Percentiles rank a stretch among this genome's conserved stretches.
Evolutionary conservation across 805 yeast genomes (phyloP).

Genomic region (Lipomyces oligophaga): DNA sequence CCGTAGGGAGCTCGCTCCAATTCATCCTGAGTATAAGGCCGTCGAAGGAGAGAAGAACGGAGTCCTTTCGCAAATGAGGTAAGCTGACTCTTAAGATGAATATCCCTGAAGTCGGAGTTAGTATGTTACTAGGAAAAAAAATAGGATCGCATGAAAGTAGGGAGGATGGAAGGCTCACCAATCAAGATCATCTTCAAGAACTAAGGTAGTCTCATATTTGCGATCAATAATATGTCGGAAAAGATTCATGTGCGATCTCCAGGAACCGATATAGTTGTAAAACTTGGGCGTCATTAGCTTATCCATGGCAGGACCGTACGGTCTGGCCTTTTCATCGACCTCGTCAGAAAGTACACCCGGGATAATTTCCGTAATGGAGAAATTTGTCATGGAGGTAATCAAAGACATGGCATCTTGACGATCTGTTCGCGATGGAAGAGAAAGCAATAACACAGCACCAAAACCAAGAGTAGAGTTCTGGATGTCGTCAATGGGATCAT

Average conservation of each 20-base stretch:
- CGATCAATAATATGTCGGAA: slow-evolving; percentile 14
- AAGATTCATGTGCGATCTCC: slow-evolving; percentile 18
- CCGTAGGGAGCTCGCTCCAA: slow-evolving; percentile 18
- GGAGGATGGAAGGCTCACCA: not conserved
- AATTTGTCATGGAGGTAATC: slow-evolving; percentile 5
- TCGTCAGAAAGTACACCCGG: slow-evolving; percentile 6
- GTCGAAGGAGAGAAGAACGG: slow-evolving; percentile 4
- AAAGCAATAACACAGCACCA: slow-evolving; percentile 7
- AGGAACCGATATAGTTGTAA: slow-evolving; percentile 9
- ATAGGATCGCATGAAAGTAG: not conserved
- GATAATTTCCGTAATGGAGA: slow-evolving; percentile 2
- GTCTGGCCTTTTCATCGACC: slow-evolving; percentile 10
- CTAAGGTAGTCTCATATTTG: slow-evolving; percentile 9
- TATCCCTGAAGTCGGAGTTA: slow-evolving; percentile 1
- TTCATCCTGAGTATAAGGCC: slow-evolving; percentile 15
- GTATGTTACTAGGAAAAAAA: not conserved
- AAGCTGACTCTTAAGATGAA: slow-evolving; percentile 2
- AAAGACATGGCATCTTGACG: slow-evolving; percentile 15
- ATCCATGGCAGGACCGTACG: slow-evolving; percentile 3
- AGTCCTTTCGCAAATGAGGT: slow-evolving; percentile 3
- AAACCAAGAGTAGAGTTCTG: slow-evolving; percentile 15
- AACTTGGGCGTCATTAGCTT: slow-evolving; percentile 4
- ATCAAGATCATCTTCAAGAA: slow-evolving; percentile 18
- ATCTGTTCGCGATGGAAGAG: slow-evolving; percentile 13
- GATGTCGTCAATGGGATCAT: slow-evolving; percentile 1